phyloP scores from a whole-genome alignment of 2,329 filamentous ascomycete species.

The Aureobasidium subglaciale region DNA sequence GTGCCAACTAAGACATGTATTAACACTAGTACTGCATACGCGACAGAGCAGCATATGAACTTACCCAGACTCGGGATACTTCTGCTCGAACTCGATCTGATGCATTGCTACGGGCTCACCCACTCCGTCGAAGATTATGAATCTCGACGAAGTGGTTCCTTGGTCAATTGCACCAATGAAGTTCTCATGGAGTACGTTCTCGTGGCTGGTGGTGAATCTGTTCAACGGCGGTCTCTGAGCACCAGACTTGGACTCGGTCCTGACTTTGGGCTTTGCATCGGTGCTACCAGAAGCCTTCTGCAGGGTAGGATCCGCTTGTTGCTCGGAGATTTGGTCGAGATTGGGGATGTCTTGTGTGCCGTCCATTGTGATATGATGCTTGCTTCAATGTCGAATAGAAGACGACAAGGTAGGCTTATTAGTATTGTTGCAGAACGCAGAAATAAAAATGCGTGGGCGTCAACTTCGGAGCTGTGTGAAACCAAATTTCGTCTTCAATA shows the following conservation, averaged over 20 bases:
- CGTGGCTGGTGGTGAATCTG: constrained; percentile 28
- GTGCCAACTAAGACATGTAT: constrained; percentile 59
- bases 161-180: constrained; percentile 82
- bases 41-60: constrained; percentile 26
- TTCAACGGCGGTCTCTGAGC: constrained; percentile 16
- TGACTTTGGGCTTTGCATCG: constrained; percentile 8
- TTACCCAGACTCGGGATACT: constrained; percentile 75
- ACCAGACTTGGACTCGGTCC: constrained; percentile 4
- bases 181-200: constrained; percentile 40
- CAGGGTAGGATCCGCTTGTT: constrained; percentile 1
- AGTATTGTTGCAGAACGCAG: not conserved
- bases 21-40: not conserved
- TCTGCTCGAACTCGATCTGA: constrained; percentile 74
- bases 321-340: not conserved
- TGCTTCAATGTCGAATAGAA: not conserved
- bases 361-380: constrained; percentile 1
- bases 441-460: constrained; percentile 9
- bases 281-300: constrained; percentile 8
- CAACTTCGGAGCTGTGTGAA: not conserved
- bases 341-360: constrained; percentile 5
- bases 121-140: constrained; percentile 74
- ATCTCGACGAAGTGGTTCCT: constrained; percentile 76
- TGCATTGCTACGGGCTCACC: constrained; percentile 71
- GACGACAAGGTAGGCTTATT: not conserved
- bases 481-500: not conserved